Base-by-base conservation (phyloP, 1,139 yeast genomes). In the Taphrina deformans region DNA sequence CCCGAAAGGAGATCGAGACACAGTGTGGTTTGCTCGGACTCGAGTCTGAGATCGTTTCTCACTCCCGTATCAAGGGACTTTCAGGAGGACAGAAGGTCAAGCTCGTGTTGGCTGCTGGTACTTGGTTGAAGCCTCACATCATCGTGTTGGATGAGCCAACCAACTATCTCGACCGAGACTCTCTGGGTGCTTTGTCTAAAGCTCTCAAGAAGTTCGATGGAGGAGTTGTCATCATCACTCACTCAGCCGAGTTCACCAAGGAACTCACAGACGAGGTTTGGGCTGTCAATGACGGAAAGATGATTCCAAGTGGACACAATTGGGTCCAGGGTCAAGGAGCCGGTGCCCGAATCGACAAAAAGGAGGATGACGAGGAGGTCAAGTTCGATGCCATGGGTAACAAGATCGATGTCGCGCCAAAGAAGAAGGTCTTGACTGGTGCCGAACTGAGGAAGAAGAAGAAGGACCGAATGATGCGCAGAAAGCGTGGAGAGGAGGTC, bases 381-480 rank as follows among this genome's bases (percentile, higher is more conserved):
- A 90, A 91, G 83, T 92, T 93, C 83, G 99, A 93, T 83, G 99
- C 98, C 77, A 89, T 93, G 95, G 99, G 99, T 85, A 93, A 93
- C 96, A 93, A 93, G 95, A 86, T 93, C 82, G 92, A 90, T 75
- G 83, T 88, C 79, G 90, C 84, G 79, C 90, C 91, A 89, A 93
- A 93, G 95, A 92, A 89, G 88, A 85, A 85, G 82, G 93, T 92
- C 89, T 86, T 93, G 79, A 88, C 97, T 73, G 92, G 98, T 78
- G 97, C 99, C 73, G 99, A 93, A 83, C 85, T 93, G 80, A 89
- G 99, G 87, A 93, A 93, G 97, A 93, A 93, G 96, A 93, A 93
- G 97, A 93, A 93, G 96, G 99, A 93, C 85, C 91, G 99, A 87
- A 92, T 93, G 98, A 90, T 89, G 89, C 93, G 92, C 95, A 93